These are phyloP conservation scores for Myxozyma lipomycoides DNA, from an alignment of 805 yeast genomes.

Conservation along the genomic window DNA sequence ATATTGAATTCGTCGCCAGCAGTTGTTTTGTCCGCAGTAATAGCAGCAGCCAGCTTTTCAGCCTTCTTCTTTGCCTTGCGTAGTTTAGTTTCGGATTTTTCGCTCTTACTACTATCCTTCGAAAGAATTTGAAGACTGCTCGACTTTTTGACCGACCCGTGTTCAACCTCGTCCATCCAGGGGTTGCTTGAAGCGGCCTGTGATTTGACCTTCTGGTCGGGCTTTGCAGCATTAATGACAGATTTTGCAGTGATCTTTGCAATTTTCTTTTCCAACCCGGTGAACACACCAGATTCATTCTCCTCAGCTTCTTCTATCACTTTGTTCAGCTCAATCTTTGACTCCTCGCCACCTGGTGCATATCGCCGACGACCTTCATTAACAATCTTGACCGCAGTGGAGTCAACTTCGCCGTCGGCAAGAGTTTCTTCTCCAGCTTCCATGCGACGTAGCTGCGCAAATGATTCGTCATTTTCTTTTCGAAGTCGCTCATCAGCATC, in stretches of 20 bases:
- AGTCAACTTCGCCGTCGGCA: conserved; percentile 39
- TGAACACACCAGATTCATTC: conserved; percentile 14
- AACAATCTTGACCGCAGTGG: conserved; percentile 45
- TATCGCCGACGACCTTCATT: conserved; percentile 81
- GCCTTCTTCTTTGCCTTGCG: conserved; percentile 37
- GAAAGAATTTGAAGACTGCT: conserved; percentile 48
- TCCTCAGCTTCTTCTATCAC: conserved; percentile 21
- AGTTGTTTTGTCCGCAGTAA: conserved; percentile 21
- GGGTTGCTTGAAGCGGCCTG: conserved; percentile 35
- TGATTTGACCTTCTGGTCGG: background rate
- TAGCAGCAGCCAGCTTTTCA: conserved; percentile 15
- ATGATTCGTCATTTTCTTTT: conserved; percentile 53
- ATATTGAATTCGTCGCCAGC: conserved; percentile 30
- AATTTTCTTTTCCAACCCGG: conserved; percentile 9
- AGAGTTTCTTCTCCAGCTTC: conserved; percentile 43
- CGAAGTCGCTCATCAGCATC: conserved; percentile 73
- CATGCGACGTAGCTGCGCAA: conserved; percentile 50
- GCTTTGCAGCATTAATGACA: background rate
- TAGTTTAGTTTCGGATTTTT: conserved; percentile 39
- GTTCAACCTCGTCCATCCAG: conserved; percentile 35
- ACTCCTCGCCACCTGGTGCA: conserved; percentile 56
- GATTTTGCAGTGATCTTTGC: conserved; percentile 3
- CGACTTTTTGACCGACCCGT: conserved; percentile 47
- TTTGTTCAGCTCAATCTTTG: conserved; percentile 32
- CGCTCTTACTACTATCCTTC: conserved; percentile 47